Evolutionary conservation across 345 rosid species (phyloP).

Genomic region (Combretum micranthum): DNA sequence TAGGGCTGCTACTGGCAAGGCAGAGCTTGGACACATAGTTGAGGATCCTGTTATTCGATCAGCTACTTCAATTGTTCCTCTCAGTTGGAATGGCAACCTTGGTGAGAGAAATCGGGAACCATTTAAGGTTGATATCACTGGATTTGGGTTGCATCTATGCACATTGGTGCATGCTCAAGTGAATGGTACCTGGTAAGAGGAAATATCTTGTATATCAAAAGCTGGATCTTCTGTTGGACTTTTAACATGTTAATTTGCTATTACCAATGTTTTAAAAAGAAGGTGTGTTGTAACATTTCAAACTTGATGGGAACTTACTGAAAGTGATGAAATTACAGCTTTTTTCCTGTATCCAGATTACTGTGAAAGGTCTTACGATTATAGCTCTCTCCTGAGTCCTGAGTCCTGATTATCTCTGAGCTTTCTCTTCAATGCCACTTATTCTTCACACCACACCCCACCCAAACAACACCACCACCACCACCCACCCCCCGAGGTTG

Average conservation of each 20-base stretch:
- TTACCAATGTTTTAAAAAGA: too few relatives aligned
- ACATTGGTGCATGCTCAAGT: conserved; percentile 85
- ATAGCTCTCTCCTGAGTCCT: too few relatives aligned
- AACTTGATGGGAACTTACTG: too few relatives aligned
- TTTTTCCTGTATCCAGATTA: too few relatives aligned
- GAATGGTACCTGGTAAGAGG: conserved; percentile 82
- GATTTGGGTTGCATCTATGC: conserved; percentile 88
- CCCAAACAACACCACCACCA: too few relatives aligned
- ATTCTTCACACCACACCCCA: too few relatives aligned
- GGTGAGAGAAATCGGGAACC: conserved; percentile 73
- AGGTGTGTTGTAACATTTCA: not conserved
- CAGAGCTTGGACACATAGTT: conserved; percentile 85
- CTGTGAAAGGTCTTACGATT: too few relatives aligned
- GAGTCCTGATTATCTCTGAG: too few relatives aligned
- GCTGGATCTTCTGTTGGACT: conserved; percentile 3
- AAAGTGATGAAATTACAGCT: too few relatives aligned
- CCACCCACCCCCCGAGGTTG: too few relatives aligned
- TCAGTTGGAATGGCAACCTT: conserved; percentile 79
- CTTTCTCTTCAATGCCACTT: too few relatives aligned
- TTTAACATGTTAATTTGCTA: too few relatives aligned
- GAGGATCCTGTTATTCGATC: conserved; percentile 77
- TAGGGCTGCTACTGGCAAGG: conserved; percentile 66
- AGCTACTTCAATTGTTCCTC: conserved; percentile 86
- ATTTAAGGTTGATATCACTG: conserved; percentile 84
- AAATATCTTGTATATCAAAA: conserved; percentile 3